Evolutionary conservation across 805 yeast genomes (phyloP), one percentile per base, ranked within the genome.

Genomic region (Candida peoriensis): DNA sequence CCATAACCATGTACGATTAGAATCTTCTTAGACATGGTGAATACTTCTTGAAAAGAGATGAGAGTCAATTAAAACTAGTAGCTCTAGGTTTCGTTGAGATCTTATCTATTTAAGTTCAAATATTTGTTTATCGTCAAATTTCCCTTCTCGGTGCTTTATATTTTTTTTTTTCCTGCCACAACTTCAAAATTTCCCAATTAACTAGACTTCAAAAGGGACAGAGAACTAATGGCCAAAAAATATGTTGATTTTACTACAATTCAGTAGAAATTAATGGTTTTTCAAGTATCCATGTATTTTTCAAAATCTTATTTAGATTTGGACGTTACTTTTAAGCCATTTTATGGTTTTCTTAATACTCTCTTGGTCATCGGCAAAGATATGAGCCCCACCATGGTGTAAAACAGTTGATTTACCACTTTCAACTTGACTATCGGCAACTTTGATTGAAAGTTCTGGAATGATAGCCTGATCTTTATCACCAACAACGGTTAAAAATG

Each of bases 401-500:
- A 29, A 17, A 3, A 29, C 13, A n/a, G n/a, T n/a, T n/a, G n/a
- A n/a, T 5, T 28, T 30, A 8, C 30, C 33, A 8, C 12, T 14
- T 19, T 9, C 22, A n/a, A 24, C 33, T 14, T 19, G 16, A 4
- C 24, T 18, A 19, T 34, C 32, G 11, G 23, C 23, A 16, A 24
- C 8, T 10, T 29, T 20, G 17, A 18, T 16, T 5, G 37, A 28
- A 16, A n/a, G 7, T 16, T 13, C 33, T 5, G 37, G 37, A 10
- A 13, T 8, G 8, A 34, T 30, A 5, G 14, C 22, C 6, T 23
- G 17, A 14, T 34, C 37, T 9, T 12, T 16, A 15, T 28, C 33
- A 8, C 37, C 37, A 24, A 29, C 22, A 25, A 34, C 33, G 6
- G 37, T 28, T 22, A 34, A 20, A 18, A 34, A 34, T 18, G 37